A percentile compares a stretch with the other conserved stretches of the same genome.
phyloP scores from a whole-genome alignment of 306 rosid species.

The Morella rubra region DNA sequence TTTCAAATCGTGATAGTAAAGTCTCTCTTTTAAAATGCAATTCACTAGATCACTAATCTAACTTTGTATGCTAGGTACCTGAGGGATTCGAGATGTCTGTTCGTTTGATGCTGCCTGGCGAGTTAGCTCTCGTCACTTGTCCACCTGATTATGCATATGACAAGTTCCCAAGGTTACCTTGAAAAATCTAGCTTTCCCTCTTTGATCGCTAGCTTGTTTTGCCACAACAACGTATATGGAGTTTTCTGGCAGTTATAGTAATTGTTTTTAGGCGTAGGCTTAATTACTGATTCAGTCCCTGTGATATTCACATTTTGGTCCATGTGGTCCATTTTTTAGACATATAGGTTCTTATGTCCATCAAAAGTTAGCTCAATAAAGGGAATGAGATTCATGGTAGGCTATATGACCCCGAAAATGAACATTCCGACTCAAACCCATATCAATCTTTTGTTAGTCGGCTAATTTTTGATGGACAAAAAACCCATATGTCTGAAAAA shows the following conservation, averaged over 20 bases:
- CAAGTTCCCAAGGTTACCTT: slow-evolving; percentile 74
- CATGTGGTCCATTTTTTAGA: too few relatives aligned
- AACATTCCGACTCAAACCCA: too few relatives aligned
- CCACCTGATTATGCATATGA: slow-evolving; percentile 98
- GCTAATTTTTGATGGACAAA: too few relatives aligned
- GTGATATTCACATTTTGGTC: too few relatives aligned
- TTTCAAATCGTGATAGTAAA: neutral
- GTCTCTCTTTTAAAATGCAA: neutral
- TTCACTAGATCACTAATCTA: slow-evolving; percentile 5
- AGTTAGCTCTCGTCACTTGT: slow-evolving; percentile 79
- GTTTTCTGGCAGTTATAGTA: neutral
- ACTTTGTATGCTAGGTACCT: slow-evolving; percentile 57
- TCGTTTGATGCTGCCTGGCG: slow-evolving; percentile 95
- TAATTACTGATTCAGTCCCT: too few relatives aligned
- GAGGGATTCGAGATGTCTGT: slow-evolving; percentile 95
- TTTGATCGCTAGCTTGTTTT: slow-evolving; percentile 11
- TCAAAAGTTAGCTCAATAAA: too few relatives aligned
- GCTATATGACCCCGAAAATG: too few relatives aligned
- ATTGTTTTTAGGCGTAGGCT: too few relatives aligned
- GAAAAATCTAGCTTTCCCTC: slow-evolving; percentile 15
- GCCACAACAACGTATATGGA: slow-evolving; percentile 16
- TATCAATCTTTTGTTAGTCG: too few relatives aligned
- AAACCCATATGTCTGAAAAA: too few relatives aligned
- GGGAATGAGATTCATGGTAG: too few relatives aligned
- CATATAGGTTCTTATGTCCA: too few relatives aligned